Conservation (phyloP, 2,329 filamentous ascomycete genomes). For the Aureobasidium subglaciale region DNA sequence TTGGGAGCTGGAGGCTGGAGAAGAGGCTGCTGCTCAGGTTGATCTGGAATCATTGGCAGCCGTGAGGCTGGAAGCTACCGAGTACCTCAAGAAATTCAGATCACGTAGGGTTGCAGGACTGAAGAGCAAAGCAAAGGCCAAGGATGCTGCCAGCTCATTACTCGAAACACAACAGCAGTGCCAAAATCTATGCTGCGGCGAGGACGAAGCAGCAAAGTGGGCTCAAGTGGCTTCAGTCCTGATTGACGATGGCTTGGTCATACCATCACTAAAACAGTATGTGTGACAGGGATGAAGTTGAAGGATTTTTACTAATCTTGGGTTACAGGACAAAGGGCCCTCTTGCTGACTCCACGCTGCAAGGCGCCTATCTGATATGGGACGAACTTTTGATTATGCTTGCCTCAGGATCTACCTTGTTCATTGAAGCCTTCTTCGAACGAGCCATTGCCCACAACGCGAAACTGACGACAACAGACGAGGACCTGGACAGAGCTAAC, state of each 20-base stretch:
- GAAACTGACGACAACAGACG: background rate
- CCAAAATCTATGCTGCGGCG: background rate
- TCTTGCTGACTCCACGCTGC: slow-evolving; percentile 24
- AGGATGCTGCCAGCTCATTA: background rate
- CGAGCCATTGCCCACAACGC: slow-evolving; percentile 9
- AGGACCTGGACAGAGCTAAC: slow-evolving; percentile 28
- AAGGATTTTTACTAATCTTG: slow-evolving; percentile 13
- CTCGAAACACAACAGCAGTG: slow-evolving; percentile 7
- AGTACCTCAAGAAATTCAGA: slow-evolving; percentile 12
- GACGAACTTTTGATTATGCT: slow-evolving; percentile 28
- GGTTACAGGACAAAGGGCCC: background rate
- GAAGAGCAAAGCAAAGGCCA: slow-evolving; percentile 6
- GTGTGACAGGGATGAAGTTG: slow-evolving; percentile 13
- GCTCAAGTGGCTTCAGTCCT: slow-evolving; percentile 22
- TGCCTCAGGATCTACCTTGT: background rate
- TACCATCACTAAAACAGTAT: slow-evolving; percentile 30
- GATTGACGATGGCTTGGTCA: slow-evolving; percentile 30
- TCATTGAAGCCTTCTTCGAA: slow-evolving; percentile 13
- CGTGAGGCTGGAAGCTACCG: background rate
- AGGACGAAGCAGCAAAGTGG: slow-evolving; percentile 10
- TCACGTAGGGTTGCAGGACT: slow-evolving; percentile 1
- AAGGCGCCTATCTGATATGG: slow-evolving; percentile 41
- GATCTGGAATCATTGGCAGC: background rate
- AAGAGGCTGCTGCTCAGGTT: background rate
- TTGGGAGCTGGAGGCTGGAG: slow-evolving; percentile 15